These are phyloP conservation scores for Ogataea ramenticola DNA, from an alignment of 805 yeast species.

Conservation along the genomic window DNA sequence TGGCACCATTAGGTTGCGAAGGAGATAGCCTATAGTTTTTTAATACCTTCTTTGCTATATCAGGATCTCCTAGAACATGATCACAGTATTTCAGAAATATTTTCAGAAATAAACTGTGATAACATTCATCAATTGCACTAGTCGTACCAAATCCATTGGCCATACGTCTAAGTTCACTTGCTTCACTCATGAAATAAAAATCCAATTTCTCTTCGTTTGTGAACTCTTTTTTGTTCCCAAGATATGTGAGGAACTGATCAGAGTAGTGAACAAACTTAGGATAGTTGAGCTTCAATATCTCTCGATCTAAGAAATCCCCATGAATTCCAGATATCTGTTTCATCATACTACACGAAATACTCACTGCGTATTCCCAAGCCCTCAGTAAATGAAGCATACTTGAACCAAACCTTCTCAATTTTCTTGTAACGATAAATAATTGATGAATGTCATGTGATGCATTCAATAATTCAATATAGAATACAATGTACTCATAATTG, in stretches of 20 bases:
- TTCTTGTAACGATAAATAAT: conserved; percentile 55
- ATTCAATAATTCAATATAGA: conserved; percentile 50
- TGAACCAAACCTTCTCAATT: conserved; percentile 70
- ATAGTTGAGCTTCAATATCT: conserved; percentile 38
- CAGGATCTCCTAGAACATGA: not conserved
- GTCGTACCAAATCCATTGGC: conserved; percentile 82
- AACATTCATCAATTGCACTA: conserved; percentile 65
- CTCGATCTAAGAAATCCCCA: conserved; percentile 42
- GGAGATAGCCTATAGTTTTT: too few species aligned
- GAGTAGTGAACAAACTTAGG: conserved; percentile 35
- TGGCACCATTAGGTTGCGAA: too few species aligned
- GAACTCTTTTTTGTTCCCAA: conserved; percentile 22
- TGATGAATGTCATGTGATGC: conserved; percentile 49
- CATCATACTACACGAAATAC: conserved; percentile 42
- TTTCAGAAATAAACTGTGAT: conserved; percentile 51
- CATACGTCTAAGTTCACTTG: conserved; percentile 56
- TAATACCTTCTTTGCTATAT: too few species aligned
- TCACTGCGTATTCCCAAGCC: conserved; percentile 62
- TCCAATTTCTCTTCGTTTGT: conserved; percentile 31
- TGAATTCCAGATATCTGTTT: conserved; percentile 37
- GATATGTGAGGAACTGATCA: conserved; percentile 22
- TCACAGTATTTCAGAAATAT: conserved; percentile 27
- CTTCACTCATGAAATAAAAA: conserved; percentile 39
- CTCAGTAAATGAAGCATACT: conserved; percentile 61
- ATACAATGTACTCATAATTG: conserved; percentile 59